phyloP scores from a whole-genome alignment of 2,329 filamentous ascomycete species.

The Fonsecaea multimorphosa region DNA sequence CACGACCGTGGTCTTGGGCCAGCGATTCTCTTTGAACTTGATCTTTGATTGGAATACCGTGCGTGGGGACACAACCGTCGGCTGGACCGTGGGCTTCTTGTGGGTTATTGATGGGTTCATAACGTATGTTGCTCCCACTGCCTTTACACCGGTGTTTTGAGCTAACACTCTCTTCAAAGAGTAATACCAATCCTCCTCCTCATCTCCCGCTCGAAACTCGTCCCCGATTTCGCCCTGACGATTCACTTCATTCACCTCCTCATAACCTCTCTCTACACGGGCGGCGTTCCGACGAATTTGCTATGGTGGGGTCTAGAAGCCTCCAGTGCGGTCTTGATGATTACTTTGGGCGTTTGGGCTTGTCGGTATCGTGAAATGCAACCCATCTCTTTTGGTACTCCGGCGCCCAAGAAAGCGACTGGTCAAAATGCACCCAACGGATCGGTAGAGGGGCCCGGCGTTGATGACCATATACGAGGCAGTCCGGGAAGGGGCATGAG shows the following conservation, averaged over 20 bases:
- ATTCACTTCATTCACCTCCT: constrained; percentile 83
- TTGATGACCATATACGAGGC: constrained; percentile 47
- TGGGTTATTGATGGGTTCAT: constrained; percentile 71
- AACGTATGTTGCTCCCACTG: constrained; percentile 57
- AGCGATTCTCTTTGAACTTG: constrained; percentile 63
- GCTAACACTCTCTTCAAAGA: constrained; percentile 54
- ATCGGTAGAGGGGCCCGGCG: constrained; percentile 33
- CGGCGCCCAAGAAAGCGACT: constrained; percentile 18
- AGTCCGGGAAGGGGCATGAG: constrained; percentile 39
- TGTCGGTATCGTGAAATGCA: constrained; percentile 88
- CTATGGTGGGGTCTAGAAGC: constrained; percentile 84
- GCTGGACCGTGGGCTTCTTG: constrained; percentile 71
- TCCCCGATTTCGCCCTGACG: constrained; percentile 92
- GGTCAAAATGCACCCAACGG: constrained; percentile 29
- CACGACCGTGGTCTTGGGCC: constrained; percentile 69
- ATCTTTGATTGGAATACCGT: constrained; percentile 69
- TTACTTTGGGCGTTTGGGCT: constrained; percentile 80
- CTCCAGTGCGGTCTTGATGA: constrained; percentile 67
- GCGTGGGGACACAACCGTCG: constrained; percentile 70
- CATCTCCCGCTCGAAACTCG: constrained; percentile 87
- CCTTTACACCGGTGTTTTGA: not conserved
- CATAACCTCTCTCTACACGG: constrained; percentile 77
- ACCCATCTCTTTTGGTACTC: constrained; percentile 83
- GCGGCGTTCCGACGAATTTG: constrained; percentile 73
- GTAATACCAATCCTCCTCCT: constrained; percentile 82